Conservation (phyloP, 192 early-diverging fungal genomes). For the Coemansia umbellata region DNA sequence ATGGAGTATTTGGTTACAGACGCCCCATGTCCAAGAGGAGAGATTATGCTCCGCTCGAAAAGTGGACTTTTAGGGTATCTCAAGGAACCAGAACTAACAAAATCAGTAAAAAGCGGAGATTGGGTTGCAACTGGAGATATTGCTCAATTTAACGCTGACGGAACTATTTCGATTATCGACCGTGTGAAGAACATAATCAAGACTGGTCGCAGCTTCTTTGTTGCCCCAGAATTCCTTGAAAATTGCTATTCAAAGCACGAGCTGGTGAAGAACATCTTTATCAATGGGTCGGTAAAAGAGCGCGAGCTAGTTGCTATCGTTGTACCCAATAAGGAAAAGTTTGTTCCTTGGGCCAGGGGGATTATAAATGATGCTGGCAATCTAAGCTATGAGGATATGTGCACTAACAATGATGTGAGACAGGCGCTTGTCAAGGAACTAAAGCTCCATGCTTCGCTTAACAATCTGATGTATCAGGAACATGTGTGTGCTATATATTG, state of each 20-base stretch:
- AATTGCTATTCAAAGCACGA: slow-evolving; percentile 58
- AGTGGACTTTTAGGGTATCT: slow-evolving; percentile 71
- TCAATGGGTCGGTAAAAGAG: slow-evolving; percentile 81
- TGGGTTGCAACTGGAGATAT: slow-evolving; percentile 84
- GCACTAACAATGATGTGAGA: slow-evolving; percentile 45
- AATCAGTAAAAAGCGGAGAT: slow-evolving; percentile 61
- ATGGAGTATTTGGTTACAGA: slow-evolving; percentile 76
- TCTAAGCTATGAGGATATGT: slow-evolving; percentile 48
- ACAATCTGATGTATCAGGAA: slow-evolving; percentile 74
- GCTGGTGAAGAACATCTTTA: slow-evolving; percentile 76
- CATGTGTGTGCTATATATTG: slow-evolving; percentile 66
- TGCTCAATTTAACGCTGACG: slow-evolving; percentile 60
- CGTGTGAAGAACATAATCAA: slow-evolving; percentile 73
- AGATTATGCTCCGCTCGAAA: slow-evolving; percentile 73
- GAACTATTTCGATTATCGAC: slow-evolving; percentile 67
- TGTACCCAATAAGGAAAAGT: slow-evolving; percentile 65
- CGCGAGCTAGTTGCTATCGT: slow-evolving; percentile 75
- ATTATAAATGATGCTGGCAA: background rate
- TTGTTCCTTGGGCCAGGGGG: slow-evolving; percentile 59
- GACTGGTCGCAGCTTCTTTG: slow-evolving; percentile 75
- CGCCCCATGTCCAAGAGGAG: slow-evolving; percentile 72
- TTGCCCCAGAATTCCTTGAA: slow-evolving; percentile 88
- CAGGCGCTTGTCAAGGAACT: slow-evolving; percentile 59
- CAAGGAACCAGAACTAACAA: slow-evolving; percentile 65
- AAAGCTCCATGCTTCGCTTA: slow-evolving; percentile 50